Conservation (phyloP, 2,329 filamentous ascomycete species). For the Alternaria triticina region DNA sequence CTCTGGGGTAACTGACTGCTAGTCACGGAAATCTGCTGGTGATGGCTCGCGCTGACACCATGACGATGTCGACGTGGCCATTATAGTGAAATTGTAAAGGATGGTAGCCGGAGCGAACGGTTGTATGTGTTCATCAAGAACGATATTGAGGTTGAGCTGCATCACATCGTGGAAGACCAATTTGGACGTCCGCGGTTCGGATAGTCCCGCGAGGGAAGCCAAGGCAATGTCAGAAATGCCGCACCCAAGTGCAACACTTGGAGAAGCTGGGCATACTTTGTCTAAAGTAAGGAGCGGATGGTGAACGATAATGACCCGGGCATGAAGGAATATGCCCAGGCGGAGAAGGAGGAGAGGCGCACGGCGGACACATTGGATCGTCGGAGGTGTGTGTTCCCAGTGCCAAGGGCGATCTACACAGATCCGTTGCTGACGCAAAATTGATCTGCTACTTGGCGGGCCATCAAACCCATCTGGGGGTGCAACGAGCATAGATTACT, state of each 20-base stretch:
- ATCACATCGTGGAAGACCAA: not conserved
- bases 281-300: not conserved
- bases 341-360: slow-evolving; percentile 3
- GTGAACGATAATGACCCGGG: slow-evolving; percentile 5
- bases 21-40: not conserved
- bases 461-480: slow-evolving; percentile 3
- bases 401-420: slow-evolving; percentile 23
- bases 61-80: not conserved
- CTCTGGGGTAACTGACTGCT: not conserved
- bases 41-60: not conserved
- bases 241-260: slow-evolving; percentile 3
- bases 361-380: slow-evolving; percentile 11
- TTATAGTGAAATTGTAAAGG: not conserved
- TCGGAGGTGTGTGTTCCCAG: slow-evolving; percentile 10
- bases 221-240: slow-evolving; percentile 5
- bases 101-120: not conserved
- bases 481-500: slow-evolving; percentile 5
- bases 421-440: slow-evolving; percentile 13
- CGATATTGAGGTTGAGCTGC: not conserved
- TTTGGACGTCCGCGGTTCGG: not conserved
- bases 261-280: slow-evolving; percentile 10
- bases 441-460: slow-evolving; percentile 15
- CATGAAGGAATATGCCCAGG: slow-evolving; percentile 18
- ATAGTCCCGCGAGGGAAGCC: not conserved
- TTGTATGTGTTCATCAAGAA: not conserved